phyloP scores from a whole-genome alignment of 164 flowering plant species.

The Sedum album region DNA sequence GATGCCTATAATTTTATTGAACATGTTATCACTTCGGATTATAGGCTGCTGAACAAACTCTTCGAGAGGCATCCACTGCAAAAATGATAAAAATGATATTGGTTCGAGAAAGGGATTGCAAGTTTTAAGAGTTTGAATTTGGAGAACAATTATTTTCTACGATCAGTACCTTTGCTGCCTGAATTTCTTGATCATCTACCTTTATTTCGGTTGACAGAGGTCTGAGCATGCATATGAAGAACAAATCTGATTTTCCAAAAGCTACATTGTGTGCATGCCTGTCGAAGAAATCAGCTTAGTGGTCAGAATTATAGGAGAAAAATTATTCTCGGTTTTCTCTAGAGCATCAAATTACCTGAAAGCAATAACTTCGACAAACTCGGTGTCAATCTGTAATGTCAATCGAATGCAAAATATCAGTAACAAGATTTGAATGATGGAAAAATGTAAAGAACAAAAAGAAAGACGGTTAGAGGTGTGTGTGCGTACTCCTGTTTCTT shows the following conservation, averaged over 20 bases:
- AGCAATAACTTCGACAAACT: constrained; percentile 80
- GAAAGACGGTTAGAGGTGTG: background rate
- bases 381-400: constrained; percentile 63
- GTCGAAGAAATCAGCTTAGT: constrained; percentile 14
- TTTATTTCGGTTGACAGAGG: constrained; percentile 53
- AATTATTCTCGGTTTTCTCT: background rate
- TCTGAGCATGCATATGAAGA: constrained; percentile 74
- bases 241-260: constrained; percentile 79
- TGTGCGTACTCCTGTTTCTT: constrained; percentile 89
- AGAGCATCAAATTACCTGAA: constrained; percentile 46
- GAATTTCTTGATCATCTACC: constrained; percentile 62
- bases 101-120: background rate
- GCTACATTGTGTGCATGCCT: constrained; percentile 83
- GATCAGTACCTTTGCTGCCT: constrained; percentile 65
- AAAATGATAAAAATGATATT: background rate
- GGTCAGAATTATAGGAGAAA: background rate
- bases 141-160: background rate
- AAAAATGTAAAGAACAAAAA: background rate
- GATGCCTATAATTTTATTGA: constrained; percentile 63
- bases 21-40: constrained; percentile 56
- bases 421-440: background rate
- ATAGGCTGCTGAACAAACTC: constrained; percentile 68
- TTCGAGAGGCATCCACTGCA: constrained; percentile 84
- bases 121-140: background rate
- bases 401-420: background rate